Conservation (phyloP, 106 monocot species). For the Dactylorhiza incarnata region DNA sequence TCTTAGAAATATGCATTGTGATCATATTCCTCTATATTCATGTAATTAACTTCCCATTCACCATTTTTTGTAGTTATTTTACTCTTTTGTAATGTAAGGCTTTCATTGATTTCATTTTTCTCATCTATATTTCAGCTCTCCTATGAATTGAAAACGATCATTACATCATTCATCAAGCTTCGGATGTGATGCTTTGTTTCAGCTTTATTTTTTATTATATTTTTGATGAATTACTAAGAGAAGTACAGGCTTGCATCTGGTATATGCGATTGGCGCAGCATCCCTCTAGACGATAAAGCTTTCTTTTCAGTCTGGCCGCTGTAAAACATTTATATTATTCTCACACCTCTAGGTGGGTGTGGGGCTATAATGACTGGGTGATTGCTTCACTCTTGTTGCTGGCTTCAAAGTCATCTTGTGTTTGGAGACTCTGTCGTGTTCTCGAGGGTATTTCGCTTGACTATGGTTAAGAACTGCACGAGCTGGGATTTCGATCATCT, state of each 20-base stretch:
- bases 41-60: neutral
- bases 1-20: neutral
- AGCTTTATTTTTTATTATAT: neutral
- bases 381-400: constrained; percentile 9
- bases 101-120: neutral
- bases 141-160: constrained; percentile 1
- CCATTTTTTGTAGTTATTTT: neutral
- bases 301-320: constrained; percentile 50
- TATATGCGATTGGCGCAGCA: constrained; percentile 3
- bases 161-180: neutral
- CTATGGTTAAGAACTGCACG: constrained; percentile 58
- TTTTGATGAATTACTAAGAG: neutral
- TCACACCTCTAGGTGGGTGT: constrained; percentile 56
- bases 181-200: neutral
- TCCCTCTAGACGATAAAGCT: constrained; percentile 16
- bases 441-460: constrained; percentile 71
- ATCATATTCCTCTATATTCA: neutral
- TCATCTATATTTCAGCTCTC: neutral
- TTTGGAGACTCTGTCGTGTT: constrained; percentile 66
- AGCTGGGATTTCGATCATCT: constrained; percentile 7
- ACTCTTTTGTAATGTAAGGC: neutral
- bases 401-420: constrained; percentile 26
- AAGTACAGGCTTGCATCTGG: constrained; percentile 21
- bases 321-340: constrained; percentile 19
- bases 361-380: constrained; percentile 31